Conservation (phyloP, 106 monocot genomes). For the Posidonia australis region DNA sequence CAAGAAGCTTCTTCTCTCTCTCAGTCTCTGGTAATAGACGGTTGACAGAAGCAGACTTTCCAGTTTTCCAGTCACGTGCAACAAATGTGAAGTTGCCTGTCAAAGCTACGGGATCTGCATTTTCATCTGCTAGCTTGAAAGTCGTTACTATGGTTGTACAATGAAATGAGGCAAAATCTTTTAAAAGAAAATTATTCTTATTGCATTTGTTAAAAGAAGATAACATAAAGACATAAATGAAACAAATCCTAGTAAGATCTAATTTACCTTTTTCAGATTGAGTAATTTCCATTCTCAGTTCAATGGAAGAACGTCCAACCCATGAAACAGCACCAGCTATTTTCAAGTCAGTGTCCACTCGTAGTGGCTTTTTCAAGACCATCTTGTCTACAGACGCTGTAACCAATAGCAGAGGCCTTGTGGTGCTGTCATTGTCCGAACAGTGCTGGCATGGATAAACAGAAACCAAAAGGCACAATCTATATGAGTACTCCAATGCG, state of each 20-base stretch:
- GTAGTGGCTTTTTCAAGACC: slow-evolving; percentile 74
- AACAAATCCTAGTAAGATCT: neutral
- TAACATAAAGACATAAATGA: neutral
- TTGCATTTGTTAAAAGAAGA: neutral
- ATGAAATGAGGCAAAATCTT: neutral
- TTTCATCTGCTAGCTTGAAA: slow-evolving; percentile 22
- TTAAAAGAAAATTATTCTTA: neutral
- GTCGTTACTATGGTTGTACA: neutral
- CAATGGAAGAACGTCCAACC: slow-evolving; percentile 95
- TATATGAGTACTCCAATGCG: too few relatives aligned
- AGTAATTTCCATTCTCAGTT: slow-evolving; percentile 82
- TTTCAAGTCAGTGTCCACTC: slow-evolving; percentile 76
- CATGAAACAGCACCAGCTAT: slow-evolving; percentile 80
- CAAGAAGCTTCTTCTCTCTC: slow-evolving; percentile 42
- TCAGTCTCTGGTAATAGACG: slow-evolving; percentile 76
- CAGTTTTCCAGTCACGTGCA: slow-evolving; percentile 85
- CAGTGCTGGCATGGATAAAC: slow-evolving; percentile 47
- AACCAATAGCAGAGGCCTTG: slow-evolving; percentile 79
- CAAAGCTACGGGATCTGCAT: slow-evolving; percentile 50
- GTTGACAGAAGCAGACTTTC: slow-evolving; percentile 86
- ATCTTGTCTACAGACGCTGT: slow-evolving; percentile 97
- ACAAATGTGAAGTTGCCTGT: slow-evolving; percentile 96
- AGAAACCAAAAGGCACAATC: neutral
- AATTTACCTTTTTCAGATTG: slow-evolving; percentile 46
- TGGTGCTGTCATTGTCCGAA: slow-evolving; percentile 89